Evolutionary conservation across 768 basidiomycete genomes (phyloP), one percentile per base, ranked within the genome.

Genomic region (Exsudoporus frostii): DNA sequence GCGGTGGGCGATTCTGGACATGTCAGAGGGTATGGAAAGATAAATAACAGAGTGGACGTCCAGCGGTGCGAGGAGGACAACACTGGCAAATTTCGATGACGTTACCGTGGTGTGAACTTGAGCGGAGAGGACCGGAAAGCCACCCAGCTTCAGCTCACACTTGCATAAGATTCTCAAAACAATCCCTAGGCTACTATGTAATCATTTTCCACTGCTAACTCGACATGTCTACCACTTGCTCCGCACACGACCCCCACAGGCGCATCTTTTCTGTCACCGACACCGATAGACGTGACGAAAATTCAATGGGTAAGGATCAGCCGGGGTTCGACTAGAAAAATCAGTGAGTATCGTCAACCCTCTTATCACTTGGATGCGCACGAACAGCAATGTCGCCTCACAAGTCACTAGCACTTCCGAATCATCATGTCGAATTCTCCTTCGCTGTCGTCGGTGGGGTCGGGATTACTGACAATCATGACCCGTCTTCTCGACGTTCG

Each of bases 401-500:
- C 32, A n/a, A 22, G 17, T 50, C 34, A 57, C 51, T 45, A 19
- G 46, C 34, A 57, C 51, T 45, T 63, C 39, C 53, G 47, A 48
- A 25, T 15, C 47, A 41, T 50, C 49, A 60, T 25, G 0, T 67
- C 65, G 11, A 56, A 45, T 45, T 66, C 66, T 30, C 36, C 57
- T n/a, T 65, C 67, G 53, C 66, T 65, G 24, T 69, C 67, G 25
- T 65, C 65, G 8, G 52, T 25, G 22, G 65, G 67, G 49, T 68
- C 66, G 1, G 66, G 66, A 42, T 68, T 68, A 24, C 45, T 69
- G 33, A 68, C 51, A 39, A 68, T 30, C 66, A 68, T 69, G 38
- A 68, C 59, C 42, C 67, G 57, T 54, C 66, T 65, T 45, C 41
- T 62, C 4, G 55, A 38, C 38, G 36, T 42, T 37, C 67, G 66